A percentile compares a stretch with the other conserved stretches of the same genome.
phyloP scores from a whole-genome alignment of 768 basidiomycete genomes.

The Paxillus ammoniavirescens region DNA sequence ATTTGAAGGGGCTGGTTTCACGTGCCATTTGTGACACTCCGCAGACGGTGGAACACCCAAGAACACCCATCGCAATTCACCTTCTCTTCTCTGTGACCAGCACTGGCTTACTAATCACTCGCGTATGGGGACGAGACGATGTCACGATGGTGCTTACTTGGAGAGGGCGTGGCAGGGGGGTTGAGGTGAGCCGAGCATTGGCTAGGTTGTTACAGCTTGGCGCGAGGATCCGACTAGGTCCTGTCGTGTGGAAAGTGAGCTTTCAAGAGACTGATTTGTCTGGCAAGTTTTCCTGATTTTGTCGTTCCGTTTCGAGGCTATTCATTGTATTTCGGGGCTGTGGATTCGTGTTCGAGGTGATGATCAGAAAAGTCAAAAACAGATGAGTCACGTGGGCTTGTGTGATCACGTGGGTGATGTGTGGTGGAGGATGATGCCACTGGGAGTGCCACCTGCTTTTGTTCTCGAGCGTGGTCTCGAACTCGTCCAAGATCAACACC shows the following conservation, averaged over 20 bases:
- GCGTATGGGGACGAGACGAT: background rate
- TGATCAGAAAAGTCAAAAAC: no score
- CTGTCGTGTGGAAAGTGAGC: conserved; percentile 32
- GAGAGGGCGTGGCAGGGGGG: conserved; percentile 54
- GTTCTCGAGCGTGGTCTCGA: background rate
- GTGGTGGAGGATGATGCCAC: background rate
- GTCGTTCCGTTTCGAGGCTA: conserved; percentile 37
- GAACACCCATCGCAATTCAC: conserved; percentile 30
- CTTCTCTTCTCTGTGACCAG: conserved; percentile 38
- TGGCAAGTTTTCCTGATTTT: conserved; percentile 47
- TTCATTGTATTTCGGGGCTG: background rate
- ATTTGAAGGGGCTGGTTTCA: conserved; percentile 48
- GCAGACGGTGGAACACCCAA: conserved; percentile 12
- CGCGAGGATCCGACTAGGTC: conserved; percentile 44
- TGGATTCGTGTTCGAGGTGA: no score
- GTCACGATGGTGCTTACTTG: conserved; percentile 43
- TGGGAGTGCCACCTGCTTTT: background rate
- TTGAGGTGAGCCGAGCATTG: no score
- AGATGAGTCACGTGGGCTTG: no score
- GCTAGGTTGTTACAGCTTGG: conserved; percentile 8
- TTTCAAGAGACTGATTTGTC: conserved; percentile 56
- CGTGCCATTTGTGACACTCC: conserved; percentile 4
- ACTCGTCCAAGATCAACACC: background rate
- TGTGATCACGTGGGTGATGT: no score
- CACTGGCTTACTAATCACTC: background rate